These are phyloP conservation scores for Tillandsia fasciculata DNA, from an alignment of 176 grass and related monocot species.

Conservation along the genomic window DNA sequence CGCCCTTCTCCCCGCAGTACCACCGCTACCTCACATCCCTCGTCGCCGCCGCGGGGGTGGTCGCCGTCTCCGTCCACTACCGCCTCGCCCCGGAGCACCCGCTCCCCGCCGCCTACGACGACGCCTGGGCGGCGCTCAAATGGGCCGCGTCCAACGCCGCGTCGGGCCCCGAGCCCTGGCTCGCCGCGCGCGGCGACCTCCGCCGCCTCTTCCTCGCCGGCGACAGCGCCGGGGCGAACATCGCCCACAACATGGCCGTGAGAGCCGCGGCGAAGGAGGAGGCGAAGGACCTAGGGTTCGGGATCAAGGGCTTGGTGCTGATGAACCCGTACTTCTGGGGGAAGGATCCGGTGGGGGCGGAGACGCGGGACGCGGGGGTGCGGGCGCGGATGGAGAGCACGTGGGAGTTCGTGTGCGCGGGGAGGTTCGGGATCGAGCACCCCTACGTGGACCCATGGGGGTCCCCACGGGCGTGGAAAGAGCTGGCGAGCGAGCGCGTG, in stretches of 20 bases:
- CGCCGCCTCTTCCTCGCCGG: slow-evolving; percentile 42
- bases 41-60: slow-evolving; percentile 14
- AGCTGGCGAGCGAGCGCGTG: slow-evolving; percentile 36
- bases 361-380: background rate
- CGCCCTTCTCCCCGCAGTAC: slow-evolving; percentile 31
- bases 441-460: slow-evolving; percentile 40
- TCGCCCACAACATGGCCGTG: slow-evolving; percentile 42
- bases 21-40: slow-evolving; percentile 43
- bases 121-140: slow-evolving; percentile 35
- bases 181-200: slow-evolving; percentile 33
- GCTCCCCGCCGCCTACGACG: slow-evolving; percentile 51
- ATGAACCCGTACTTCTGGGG: slow-evolving; percentile 49
- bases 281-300: background rate
- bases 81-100: slow-evolving; percentile 49
- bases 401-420: slow-evolving; percentile 31
- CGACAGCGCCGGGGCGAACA: slow-evolving; percentile 58
- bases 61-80: slow-evolving; percentile 58
- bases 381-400: background rate
- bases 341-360: slow-evolving; percentile 15
- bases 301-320: slow-evolving; percentile 32
- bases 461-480: slow-evolving; percentile 9
- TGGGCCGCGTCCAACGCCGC: slow-evolving; percentile 26
- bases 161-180: slow-evolving; percentile 30
- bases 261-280: slow-evolving; percentile 3
- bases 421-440: slow-evolving; percentile 32